A percentile compares a stretch with the other conserved stretches of the same genome.
Evolutionary conservation across 1,284 basidiomycete genomes (phyloP).

Genomic region (Fomitopsis schrenkii): DNA sequence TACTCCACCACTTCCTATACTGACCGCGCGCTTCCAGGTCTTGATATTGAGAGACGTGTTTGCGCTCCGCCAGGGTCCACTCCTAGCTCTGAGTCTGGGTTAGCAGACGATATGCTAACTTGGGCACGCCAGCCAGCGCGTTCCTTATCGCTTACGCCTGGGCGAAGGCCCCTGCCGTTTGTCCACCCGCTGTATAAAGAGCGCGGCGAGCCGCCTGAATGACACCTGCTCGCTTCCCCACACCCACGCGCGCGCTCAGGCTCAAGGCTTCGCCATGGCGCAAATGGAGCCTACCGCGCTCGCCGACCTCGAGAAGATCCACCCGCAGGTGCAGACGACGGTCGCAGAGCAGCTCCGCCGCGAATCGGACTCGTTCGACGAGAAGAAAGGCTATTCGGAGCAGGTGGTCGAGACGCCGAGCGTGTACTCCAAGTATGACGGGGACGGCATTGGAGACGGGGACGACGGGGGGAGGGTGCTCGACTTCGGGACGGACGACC

Average conservation of each 20-base stretch:
- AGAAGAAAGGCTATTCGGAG: conserved; percentile 8
- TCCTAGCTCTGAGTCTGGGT: no score
- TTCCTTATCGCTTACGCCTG: neutral
- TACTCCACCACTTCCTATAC: no score
- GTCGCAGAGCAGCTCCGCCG: conserved; percentile 5
- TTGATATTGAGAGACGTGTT: no score
- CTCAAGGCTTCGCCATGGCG: neutral
- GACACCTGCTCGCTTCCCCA: neutral
- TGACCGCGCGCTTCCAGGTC: no score
- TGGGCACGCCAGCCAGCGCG: neutral
- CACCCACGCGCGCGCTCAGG: neutral
- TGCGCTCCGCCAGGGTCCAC: no score
- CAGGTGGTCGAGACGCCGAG: conserved; percentile 2
- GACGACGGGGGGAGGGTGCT: conserved; percentile 4
- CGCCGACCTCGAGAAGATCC: neutral
- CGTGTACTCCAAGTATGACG: conserved; percentile 8
- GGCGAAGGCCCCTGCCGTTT: no score
- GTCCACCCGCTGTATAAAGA: neutral
- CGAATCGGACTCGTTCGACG: neutral
- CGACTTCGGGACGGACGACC: conserved; percentile 15
- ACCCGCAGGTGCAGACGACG: neutral
- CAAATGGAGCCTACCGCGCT: neutral
- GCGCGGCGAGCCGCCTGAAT: neutral
- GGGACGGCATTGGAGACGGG: conserved; percentile 8
- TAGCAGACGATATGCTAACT: neutral